phyloP scores from a whole-genome alignment of 169 alveolate genomes.

The Babesia sp. region DNA sequence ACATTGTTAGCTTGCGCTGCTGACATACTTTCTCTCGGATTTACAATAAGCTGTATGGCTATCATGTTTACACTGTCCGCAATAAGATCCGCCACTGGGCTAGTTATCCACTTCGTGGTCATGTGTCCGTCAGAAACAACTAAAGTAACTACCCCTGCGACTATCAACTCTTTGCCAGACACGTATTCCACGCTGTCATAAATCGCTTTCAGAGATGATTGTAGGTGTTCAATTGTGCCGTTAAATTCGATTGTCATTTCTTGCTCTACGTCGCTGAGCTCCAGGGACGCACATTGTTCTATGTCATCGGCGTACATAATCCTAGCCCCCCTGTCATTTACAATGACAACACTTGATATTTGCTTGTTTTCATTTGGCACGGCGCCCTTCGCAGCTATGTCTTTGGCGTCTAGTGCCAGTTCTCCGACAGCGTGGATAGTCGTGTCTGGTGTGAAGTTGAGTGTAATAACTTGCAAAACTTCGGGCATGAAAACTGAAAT shows the following conservation, averaged over 20 bases:
- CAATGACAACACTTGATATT: conserved; percentile 64
- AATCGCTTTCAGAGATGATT: conserved; percentile 52
- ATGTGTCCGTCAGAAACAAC: conserved; percentile 12
- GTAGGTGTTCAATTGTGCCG: conserved; percentile 48
- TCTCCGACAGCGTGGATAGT: conserved; percentile 54
- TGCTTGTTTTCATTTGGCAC: conserved; percentile 6
- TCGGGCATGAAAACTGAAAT: conserved; percentile 78
- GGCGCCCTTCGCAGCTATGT: background rate
- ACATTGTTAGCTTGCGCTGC: conserved; percentile 5
- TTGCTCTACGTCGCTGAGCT: conserved; percentile 65
- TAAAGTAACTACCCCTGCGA: conserved; percentile 29
- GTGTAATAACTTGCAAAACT: conserved; percentile 71
- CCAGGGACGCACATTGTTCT: conserved; percentile 61
- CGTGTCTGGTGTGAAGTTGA: conserved; percentile 43
- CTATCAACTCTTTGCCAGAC: conserved; percentile 6
- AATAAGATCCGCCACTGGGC: conserved; percentile 76
- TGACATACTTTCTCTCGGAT: background rate
- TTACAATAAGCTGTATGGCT: conserved; percentile 61
- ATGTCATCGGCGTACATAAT: conserved; percentile 70
- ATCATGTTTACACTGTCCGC: conserved; percentile 76
- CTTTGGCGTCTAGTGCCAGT: conserved; percentile 42
- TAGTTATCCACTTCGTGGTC: conserved; percentile 54
- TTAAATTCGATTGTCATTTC: conserved; percentile 67
- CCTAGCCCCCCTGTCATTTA: conserved; percentile 31
- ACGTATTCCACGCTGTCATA: conserved; percentile 61